Evolutionary conservation across 2,329 filamentous ascomycete genomes (phyloP), one percentile per base, ranked within the genome.

Genomic region (Stagonosporopsis vannaccii): DNA sequence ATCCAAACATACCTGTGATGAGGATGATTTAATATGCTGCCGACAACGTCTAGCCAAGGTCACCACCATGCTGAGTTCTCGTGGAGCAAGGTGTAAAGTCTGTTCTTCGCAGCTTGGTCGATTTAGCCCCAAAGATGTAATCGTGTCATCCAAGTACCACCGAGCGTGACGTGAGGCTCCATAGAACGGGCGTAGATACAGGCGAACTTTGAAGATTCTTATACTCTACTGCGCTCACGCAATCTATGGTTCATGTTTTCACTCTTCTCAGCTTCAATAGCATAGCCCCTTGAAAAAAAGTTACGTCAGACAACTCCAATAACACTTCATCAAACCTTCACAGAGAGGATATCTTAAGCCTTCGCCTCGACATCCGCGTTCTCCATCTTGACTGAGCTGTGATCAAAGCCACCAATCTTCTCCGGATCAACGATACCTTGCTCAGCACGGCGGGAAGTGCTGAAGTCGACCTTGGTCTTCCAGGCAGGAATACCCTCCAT

Each of bases 401-500:
- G 47, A 3, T 56, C 53, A 12, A 56, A 56, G 35, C 53, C 53
- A 39, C 53, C 51, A 12, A 51, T 23, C 60, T 69, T 69, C 56
- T 72, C 70, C 23, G 62, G 58, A 23, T 73, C 70, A 26, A 69
- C 17, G 17, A 63, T 59, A 8, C 69, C 68, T 6, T 54, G 51
- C 58, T 73, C 69, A 2, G 62, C 70, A 40, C 63, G 56, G 23
- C 63, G 61, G 4, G 60, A 53, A 13, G 37, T 68, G 28, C 47
- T 61, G 45, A 63, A 71, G 19, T 72, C 69, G 1, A 70, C 68
- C 51, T 57, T 63, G 1, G 75, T 79, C 72, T 81, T 83, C 87
- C 87, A 89, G 3, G 87, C 84, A 1, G 82, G 83, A 1, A 80
- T 70, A 0, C 83, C 84, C 7, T 70, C 67, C 44, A 77, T 81